A percentile compares a stretch with the other conserved stretches of the same genome.
Evolutionary conservation across 768 basidiomycete species (phyloP).

Genomic region (Suillus lakei): DNA sequence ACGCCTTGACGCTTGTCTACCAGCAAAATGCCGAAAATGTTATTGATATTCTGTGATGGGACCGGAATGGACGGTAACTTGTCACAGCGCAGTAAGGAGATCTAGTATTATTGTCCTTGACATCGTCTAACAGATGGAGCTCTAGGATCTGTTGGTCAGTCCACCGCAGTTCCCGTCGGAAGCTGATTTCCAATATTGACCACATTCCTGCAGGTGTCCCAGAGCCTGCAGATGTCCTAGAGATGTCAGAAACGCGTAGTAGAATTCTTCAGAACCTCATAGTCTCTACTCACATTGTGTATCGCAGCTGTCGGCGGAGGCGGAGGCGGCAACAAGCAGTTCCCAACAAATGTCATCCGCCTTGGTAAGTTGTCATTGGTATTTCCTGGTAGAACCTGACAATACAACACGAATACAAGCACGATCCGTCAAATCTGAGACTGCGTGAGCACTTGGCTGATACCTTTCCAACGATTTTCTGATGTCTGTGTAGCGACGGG

Average conservation of each 20-base stretch:
- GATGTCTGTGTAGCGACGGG: constrained; percentile 2
- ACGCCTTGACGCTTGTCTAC: not conserved
- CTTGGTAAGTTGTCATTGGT: constrained; percentile 10
- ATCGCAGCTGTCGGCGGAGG: not conserved
- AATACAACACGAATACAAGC: not conserved
- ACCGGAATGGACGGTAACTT: constrained; percentile 16
- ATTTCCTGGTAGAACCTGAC: not conserved
- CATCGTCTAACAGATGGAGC: not conserved
- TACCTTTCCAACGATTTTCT: not conserved
- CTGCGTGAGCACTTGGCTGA: not conserved
- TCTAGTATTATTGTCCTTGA: not conserved
- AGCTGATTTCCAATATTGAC: too few species aligned
- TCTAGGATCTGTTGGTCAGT: not conserved
- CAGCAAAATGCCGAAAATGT: constrained; percentile 3
- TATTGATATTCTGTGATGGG: constrained; percentile 18
- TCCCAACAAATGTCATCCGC: constrained; percentile 13
- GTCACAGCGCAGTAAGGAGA: constrained; percentile 4
- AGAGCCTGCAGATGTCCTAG: not conserved
- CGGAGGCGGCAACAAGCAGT: not conserved
- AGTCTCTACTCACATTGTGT: not conserved
- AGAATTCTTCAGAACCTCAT: not conserved
- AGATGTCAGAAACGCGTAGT: not conserved
- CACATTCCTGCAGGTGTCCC: too few species aligned
- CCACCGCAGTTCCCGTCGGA: not conserved
- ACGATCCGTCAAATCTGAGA: constrained; percentile 4